Conservation (phyloP, 305 asterid genomes). For the Fraxinus paxiana region DNA sequence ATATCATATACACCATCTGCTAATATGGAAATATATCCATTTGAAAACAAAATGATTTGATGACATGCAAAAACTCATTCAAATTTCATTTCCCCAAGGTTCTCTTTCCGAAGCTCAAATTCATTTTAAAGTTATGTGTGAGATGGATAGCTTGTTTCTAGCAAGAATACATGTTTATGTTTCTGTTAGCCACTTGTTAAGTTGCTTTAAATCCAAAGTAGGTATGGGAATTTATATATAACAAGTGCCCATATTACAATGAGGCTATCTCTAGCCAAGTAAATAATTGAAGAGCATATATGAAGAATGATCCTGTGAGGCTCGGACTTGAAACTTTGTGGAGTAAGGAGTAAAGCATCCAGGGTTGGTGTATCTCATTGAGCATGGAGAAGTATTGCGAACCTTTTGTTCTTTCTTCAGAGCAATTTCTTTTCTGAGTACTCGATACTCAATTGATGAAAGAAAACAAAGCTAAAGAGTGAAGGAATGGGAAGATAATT, state of each 20-base stretch:
- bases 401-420: neutral
- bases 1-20: neutral
- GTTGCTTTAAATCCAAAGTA: neutral
- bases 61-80: neutral
- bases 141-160: neutral
- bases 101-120: neutral
- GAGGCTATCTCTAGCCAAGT: neutral
- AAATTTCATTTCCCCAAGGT: conserved; percentile 14
- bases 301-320: neutral
- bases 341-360: neutral
- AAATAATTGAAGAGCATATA: neutral
- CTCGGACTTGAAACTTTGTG: neutral
- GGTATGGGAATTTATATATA: neutral
- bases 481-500: neutral
- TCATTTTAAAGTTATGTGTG: conserved; percentile 6
- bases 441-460: neutral
- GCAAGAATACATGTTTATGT: neutral
- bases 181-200: neutral
- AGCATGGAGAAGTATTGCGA: neutral
- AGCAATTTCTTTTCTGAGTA: neutral
- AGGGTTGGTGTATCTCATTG: neutral
- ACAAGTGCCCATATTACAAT: neutral
- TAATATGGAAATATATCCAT: neutral
- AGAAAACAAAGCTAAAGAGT: neutral
- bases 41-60: neutral